A percentile compares a stretch with the other conserved stretches of the same genome.
Evolutionary conservation across 1,284 basidiomycete species (phyloP).

Genomic region (Trichosporon asahii): DNA sequence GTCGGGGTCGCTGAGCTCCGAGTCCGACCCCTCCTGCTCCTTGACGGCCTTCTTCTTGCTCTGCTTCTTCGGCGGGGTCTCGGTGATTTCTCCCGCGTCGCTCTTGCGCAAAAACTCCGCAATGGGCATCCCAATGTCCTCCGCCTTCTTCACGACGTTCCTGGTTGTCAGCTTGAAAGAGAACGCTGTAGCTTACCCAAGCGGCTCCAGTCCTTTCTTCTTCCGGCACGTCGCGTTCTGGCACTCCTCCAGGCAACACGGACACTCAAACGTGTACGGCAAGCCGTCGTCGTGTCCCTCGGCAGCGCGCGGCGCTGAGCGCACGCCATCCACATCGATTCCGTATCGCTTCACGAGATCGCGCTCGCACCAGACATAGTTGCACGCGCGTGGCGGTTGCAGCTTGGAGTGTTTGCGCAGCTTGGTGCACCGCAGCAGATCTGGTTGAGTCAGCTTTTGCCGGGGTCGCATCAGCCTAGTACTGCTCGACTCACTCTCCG

Average conservation of each 20-base stretch:
- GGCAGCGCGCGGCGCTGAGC: constrained; percentile 10
- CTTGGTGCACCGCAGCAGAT: constrained; percentile 35
- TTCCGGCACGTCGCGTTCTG: constrained; percentile 34
- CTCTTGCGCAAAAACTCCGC: constrained; percentile 17
- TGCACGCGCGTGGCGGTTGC: constrained; percentile 26
- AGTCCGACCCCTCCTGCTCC: constrained; percentile 9
- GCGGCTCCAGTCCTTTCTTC: constrained; percentile 34
- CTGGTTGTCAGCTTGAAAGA: background rate
- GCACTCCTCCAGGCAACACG: constrained; percentile 35
- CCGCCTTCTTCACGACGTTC: constrained; percentile 24
- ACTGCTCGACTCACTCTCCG: constrained; percentile 11
- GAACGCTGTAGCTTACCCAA: constrained; percentile 13
- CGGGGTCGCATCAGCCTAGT: background rate
- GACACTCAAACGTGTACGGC: constrained; percentile 31
- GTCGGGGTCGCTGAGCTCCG: constrained; percentile 22
- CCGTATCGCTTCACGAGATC: constrained; percentile 34
- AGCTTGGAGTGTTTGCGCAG: constrained; percentile 27
- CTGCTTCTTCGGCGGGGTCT: background rate
- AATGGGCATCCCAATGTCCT: constrained; percentile 15
- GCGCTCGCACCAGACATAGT: constrained; percentile 34
- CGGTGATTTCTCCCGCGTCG: constrained; percentile 9
- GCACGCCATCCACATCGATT: constrained; percentile 18
- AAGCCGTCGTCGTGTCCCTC: constrained; percentile 20
- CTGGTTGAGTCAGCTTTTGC: constrained; percentile 7
- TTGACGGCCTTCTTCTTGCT: background rate